phyloP scores from a whole-genome alignment of 2,329 filamentous ascomycete species.

The Penicillium sp. region DNA sequence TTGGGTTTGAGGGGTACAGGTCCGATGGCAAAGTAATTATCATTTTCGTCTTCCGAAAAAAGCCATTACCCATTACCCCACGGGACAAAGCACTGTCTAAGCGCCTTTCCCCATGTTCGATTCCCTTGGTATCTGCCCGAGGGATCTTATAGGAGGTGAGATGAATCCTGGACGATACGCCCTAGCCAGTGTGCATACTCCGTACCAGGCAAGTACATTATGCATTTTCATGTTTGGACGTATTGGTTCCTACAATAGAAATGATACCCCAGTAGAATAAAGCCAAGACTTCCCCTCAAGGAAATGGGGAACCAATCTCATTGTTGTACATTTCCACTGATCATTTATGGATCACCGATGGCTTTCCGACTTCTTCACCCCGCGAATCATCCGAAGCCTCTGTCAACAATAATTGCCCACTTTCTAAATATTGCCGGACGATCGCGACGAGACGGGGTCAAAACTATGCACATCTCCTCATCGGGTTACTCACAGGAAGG shows the following conservation, averaged over 20 bases:
- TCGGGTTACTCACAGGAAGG: slow-evolving; percentile 11
- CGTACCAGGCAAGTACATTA: not conserved
- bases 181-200: not conserved
- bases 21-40: not conserved
- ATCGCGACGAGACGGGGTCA: slow-evolving; percentile 11
- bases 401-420: not conserved
- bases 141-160: too few species aligned
- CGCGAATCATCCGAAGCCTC: not conserved
- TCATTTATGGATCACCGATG: slow-evolving; percentile 1
- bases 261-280: not conserved
- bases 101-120: not conserved
- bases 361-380: not conserved
- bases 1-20: not conserved
- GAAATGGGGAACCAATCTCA: not conserved
- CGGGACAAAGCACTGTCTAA: not conserved
- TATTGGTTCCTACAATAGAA: not conserved
- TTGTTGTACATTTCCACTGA: not conserved
- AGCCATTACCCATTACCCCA: not conserved
- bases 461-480: slow-evolving; percentile 19
- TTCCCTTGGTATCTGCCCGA: not conserved
- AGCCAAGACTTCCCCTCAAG: not conserved
- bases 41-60: not conserved
- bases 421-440: slow-evolving; percentile 1
- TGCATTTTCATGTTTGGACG: not conserved
- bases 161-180: not conserved